These are phyloP conservation scores for Rhynchosporium secalis DNA, from an alignment of 2,329 filamentous ascomycete genomes.

Conservation along the genomic window DNA sequence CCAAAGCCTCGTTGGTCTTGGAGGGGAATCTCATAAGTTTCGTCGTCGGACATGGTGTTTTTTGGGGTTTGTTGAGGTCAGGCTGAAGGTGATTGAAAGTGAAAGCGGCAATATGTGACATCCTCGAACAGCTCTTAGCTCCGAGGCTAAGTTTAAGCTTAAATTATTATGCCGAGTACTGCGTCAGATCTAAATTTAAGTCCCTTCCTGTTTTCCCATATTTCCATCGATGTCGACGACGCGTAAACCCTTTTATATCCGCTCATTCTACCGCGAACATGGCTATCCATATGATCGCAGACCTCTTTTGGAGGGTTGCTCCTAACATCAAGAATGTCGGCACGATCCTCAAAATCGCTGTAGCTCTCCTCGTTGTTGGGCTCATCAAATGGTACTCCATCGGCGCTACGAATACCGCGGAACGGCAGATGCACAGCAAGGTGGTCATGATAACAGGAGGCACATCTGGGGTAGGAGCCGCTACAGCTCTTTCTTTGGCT, in stretches of 20 bases:
- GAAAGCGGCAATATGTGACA: too few species aligned
- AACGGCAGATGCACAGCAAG: conserved; percentile 87
- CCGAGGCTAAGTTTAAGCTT: conserved; percentile 28
- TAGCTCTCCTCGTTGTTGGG: conserved; percentile 52
- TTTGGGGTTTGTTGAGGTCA: background rate
- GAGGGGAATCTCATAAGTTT: conserved; percentile 58
- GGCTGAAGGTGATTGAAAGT: background rate
- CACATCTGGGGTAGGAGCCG: conserved; percentile 87
- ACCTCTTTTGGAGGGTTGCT: conserved; percentile 31
- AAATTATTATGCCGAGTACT: conserved; percentile 19
- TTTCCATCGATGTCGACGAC: background rate
- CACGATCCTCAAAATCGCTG: conserved; percentile 55
- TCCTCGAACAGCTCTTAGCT: background rate
- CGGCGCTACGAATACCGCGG: conserved; percentile 71
- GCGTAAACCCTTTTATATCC: background rate
- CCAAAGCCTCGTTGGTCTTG: conserved; percentile 61
- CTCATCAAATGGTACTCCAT: conserved; percentile 74
- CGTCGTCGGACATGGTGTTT: conserved; percentile 46
- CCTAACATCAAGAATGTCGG: conserved; percentile 30
- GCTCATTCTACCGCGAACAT: conserved; percentile 26
- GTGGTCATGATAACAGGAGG: conserved; percentile 92
- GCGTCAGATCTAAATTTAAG: conserved; percentile 7
- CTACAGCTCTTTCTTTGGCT: conserved; percentile 73
- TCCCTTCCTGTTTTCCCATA: conserved; percentile 5
- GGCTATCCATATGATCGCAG: conserved; percentile 38